Evolutionary conservation across 805 yeast species (phyloP).

Genomic region (Groenewaldozyma salmanticensis): DNA sequence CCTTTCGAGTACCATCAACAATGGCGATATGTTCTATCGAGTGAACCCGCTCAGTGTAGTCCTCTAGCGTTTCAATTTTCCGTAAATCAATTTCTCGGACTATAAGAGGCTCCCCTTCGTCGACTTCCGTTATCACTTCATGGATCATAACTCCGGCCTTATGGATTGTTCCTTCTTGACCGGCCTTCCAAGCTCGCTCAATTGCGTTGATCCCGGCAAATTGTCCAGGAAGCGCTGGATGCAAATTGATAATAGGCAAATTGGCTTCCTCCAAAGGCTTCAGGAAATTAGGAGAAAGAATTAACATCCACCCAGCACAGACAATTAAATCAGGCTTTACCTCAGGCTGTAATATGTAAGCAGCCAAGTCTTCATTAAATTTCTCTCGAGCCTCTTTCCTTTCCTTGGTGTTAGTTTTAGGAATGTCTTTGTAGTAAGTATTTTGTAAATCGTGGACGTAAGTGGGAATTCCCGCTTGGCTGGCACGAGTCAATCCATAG

Average conservation of each 20-base stretch:
- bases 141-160: constrained; percentile 96
- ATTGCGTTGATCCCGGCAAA: constrained; percentile 97
- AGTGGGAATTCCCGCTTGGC: constrained; percentile 58
- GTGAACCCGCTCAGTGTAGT: constrained; percentile 78
- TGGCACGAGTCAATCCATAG: constrained; percentile 76
- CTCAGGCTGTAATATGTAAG: constrained; percentile 45
- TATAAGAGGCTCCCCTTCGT: constrained; percentile 81
- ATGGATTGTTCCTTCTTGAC: constrained; percentile 67
- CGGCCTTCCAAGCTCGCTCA: constrained; percentile 92
- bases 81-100: constrained; percentile 66
- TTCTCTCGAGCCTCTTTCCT: constrained; percentile 53
- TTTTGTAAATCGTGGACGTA: constrained; percentile 54
- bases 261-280: constrained; percentile 48
- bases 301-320: constrained; percentile 98
- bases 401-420: constrained; percentile 53
- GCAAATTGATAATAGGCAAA: constrained; percentile 81
- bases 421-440: constrained; percentile 58
- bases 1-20: constrained; percentile 77
- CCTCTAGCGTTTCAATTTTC: constrained; percentile 67
- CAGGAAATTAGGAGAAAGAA: constrained; percentile 69
- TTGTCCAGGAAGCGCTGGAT: constrained; percentile 95
- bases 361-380: constrained; percentile 74
- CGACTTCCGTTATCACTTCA: constrained; percentile 92
- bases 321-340: constrained; percentile 74
- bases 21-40: constrained; percentile 79